Evolutionary conservation across 2,329 filamentous ascomycete species (phyloP).

Genomic region (Exserohilum turcica): DNA sequence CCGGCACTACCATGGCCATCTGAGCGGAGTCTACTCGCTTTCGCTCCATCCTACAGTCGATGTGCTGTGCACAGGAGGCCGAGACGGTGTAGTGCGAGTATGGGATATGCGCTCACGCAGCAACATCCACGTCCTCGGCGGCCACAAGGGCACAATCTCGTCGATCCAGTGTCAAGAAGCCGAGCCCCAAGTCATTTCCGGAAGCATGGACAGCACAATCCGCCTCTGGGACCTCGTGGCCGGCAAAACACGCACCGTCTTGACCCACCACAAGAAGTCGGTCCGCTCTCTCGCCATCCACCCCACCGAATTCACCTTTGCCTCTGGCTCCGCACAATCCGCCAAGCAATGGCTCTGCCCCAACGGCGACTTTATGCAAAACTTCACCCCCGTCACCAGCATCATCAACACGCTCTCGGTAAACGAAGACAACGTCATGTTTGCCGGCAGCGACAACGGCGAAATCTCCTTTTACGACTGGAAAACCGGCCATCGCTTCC

Average conservation of each 20-base stretch:
- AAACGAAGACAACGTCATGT: slow-evolving; percentile 93
- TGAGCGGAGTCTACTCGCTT: slow-evolving; percentile 93
- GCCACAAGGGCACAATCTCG: slow-evolving; percentile 88
- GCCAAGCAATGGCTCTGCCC: slow-evolving; percentile 99
- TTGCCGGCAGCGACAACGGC: slow-evolving; percentile 94
- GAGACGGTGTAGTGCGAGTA: slow-evolving; percentile 91
- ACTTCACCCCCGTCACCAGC: slow-evolving; percentile 94
- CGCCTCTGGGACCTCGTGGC: slow-evolving; percentile 90
- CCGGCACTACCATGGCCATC: slow-evolving; percentile 88
- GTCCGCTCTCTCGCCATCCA: slow-evolving; percentile 84
- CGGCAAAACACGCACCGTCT: slow-evolving; percentile 91
- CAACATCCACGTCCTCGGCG: slow-evolving; percentile 91
- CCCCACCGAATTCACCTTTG: slow-evolving; percentile 94
- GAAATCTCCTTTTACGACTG: slow-evolving; percentile 99
- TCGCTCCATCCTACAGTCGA: slow-evolving; percentile 93
- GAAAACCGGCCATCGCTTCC: slow-evolving; percentile 94
- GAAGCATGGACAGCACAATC: slow-evolving; percentile 74
- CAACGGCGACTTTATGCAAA: slow-evolving; percentile 98
- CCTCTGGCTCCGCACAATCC: slow-evolving; percentile 84
- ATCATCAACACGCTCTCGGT: slow-evolving; percentile 94
- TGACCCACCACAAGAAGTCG: slow-evolving; percentile 98
- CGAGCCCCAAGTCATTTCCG: slow-evolving; percentile 92
- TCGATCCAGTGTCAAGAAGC: slow-evolving; percentile 93
- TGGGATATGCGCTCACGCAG: slow-evolving; percentile 97
- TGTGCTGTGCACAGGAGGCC: slow-evolving; percentile 89